Base-by-base conservation (phyloP, 164 flowering plant genomes). In the Litsea cubeba region DNA sequence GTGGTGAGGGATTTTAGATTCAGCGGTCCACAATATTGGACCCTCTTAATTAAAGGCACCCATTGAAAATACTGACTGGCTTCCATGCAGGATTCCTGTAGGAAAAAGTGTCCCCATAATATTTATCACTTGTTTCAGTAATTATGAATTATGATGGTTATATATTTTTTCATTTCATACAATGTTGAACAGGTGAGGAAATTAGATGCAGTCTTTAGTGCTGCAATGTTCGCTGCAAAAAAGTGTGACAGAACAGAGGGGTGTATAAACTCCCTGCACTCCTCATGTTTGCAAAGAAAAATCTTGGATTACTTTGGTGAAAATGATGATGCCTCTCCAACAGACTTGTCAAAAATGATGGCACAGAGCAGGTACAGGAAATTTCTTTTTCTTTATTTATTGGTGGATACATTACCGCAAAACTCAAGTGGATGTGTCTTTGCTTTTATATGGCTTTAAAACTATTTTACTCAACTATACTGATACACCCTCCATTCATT, bases 281-380 rank as follows among this genome's bases (percentile, higher is more conserved):
- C 97, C 1, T 49, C 83, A 67, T 92, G 91, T 78, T 78, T 96
- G 89, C 94, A 89, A 74, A 87, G 74, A 73, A 92, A 82, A 77
- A 92, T 96, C 70, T 71, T 73, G 72, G 85, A 85, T 51, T 96
- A 96, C 81, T 96, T 96, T 71, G 72, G 69, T 25, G 87, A 81
- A 58, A 87, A 83, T 71, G 73, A 71, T 82, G 71, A 79, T 50
- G 67, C 17, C 20, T 25, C 49, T 73, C 49, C 60, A 2, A 30
- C 18, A 74, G 85, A 84, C 65, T 68, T 78, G 46, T 78, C 87
- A 40, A 81, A 74, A 71, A 89, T 80, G 80, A 89, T 79, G 76
- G 77, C 74, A 65, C 83, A 80, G 77, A 87, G 74, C 88, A 90
- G 99, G 99, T 95, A 25, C 22, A 28, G 69, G 71, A 51, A 65